Evolutionary conservation across 1,284 basidiomycete genomes (phyloP).

Genomic region (Vanrija pseudolonga): DNA sequence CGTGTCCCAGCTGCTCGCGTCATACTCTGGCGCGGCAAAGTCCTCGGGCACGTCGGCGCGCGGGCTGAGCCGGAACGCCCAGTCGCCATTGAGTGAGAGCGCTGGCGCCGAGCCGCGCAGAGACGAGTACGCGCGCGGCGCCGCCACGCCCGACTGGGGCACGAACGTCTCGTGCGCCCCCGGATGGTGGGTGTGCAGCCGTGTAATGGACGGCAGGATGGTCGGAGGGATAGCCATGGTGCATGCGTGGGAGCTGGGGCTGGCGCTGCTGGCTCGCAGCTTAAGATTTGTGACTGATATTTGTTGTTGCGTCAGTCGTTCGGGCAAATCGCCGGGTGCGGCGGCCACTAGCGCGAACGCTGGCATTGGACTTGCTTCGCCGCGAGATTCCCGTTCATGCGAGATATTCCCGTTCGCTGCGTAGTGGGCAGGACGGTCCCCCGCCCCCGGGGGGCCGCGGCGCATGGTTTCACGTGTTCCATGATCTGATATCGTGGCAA

Average conservation of each 20-base stretch:
- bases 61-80: constrained; percentile 16
- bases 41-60: constrained; percentile 1
- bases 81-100: constrained; percentile 17
- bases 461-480: no score
- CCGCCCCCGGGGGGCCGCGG: no score
- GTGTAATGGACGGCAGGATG: not conserved
- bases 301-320: not conserved
- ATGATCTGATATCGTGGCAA: no score
- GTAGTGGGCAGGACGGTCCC: no score
- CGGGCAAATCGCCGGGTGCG: not conserved
- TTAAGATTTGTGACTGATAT: not conserved
- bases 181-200: not conserved
- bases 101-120: not conserved
- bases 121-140: constrained; percentile 9
- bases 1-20: constrained; percentile 4
- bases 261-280: no score
- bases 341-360: no score
- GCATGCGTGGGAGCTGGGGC: no score
- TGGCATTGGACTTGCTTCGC: no score
- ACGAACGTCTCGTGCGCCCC: constrained; percentile 10
- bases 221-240: not conserved
- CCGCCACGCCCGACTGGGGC: constrained; percentile 5
- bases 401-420: no score
- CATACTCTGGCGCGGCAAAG: constrained; percentile 2
- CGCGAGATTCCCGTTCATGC: no score